Evolutionary conservation across 2,329 filamentous ascomycete genomes (phyloP).

Genomic region (Chalaropsis ovoidea): DNA sequence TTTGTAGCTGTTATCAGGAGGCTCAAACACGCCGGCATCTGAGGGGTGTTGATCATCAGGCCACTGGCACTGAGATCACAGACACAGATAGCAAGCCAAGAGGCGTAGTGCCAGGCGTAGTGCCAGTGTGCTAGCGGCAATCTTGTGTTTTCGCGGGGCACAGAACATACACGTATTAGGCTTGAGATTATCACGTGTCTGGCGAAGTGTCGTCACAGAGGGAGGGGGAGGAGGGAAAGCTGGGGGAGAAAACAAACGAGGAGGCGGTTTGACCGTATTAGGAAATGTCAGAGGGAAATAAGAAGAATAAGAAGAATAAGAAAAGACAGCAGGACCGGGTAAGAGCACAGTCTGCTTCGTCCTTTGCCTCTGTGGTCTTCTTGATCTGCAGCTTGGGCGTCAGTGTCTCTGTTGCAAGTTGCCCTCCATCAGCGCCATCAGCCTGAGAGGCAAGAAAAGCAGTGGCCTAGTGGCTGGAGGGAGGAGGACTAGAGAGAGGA

Average conservation of each 20-base stretch:
- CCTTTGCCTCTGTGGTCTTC: not conserved
- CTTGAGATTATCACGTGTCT: not conserved
- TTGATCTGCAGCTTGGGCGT: not conserved
- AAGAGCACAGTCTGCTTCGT: not conserved
- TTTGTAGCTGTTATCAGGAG: not conserved
- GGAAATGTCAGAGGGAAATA: not conserved
- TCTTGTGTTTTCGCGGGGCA: not conserved
- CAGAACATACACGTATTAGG: not conserved
- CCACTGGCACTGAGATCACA: not conserved
- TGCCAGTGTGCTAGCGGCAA: not conserved
- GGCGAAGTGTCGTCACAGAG: not conserved
- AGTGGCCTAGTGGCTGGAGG: too few relatives aligned
- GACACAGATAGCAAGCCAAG: not conserved
- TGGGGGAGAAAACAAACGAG: not conserved
- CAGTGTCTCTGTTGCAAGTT: not conserved
- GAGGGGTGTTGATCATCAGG: not conserved
- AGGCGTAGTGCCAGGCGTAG: too few relatives aligned
- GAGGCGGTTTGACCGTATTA: not conserved
- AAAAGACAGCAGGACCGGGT: not conserved
- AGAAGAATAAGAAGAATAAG: not conserved
- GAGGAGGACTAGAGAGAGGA: too few relatives aligned
- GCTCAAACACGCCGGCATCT: not conserved
- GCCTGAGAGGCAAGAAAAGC: not conserved
- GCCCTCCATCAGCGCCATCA: not conserved
- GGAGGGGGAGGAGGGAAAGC: not conserved